These are phyloP conservation scores for Clarireedia homoeocarpa DNA, from an alignment of 2,329 filamentous ascomycete genomes.

Conservation along the genomic window DNA sequence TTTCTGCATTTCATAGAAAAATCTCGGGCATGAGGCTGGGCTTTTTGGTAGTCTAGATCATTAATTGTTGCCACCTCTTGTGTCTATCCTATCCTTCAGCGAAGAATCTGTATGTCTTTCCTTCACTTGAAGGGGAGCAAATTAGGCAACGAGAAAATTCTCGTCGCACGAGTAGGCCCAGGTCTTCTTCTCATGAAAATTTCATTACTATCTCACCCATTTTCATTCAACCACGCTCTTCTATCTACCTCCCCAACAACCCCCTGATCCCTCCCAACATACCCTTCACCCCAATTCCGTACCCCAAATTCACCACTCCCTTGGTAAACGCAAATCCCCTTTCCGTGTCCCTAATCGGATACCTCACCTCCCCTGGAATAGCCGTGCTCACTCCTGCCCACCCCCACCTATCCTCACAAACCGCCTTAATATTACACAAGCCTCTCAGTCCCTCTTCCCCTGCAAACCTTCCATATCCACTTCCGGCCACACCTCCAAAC, in stretches of 20 bases:
- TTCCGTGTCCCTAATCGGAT: conserved; percentile 63
- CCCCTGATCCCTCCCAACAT: conserved; percentile 26
- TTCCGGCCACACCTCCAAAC: conserved; percentile 75
- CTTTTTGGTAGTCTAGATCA: too few species aligned
- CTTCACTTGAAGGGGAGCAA: too few species aligned
- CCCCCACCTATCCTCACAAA: conserved; percentile 67
- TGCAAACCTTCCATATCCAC: conserved; percentile 87
- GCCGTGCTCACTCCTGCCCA: conserved; percentile 60
- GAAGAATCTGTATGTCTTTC: too few species aligned
- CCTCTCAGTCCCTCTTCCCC: conserved; percentile 80
- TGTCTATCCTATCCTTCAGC: too few species aligned
- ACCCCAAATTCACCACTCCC: conserved; percentile 54
- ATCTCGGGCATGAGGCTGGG: too few species aligned
- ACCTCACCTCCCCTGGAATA: conserved; percentile 74
- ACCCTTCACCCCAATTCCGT: conserved; percentile 36
- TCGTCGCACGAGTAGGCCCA: too few species aligned
- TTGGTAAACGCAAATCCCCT: conserved; percentile 58
- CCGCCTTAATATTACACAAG: conserved; percentile 79
- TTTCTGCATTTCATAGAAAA: too few species aligned
- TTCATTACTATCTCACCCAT: too few species aligned
- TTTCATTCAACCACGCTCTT: too few species aligned
- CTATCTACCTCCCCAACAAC: conserved; percentile 21
- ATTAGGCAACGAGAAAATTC: too few species aligned
- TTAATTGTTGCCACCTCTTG: too few species aligned
- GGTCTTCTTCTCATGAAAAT: too few species aligned